A percentile compares a stretch with the other conserved stretches of the same genome.
Conservation (phyloP, 331 rosid species). For the Prunus yedoensis region DNA sequence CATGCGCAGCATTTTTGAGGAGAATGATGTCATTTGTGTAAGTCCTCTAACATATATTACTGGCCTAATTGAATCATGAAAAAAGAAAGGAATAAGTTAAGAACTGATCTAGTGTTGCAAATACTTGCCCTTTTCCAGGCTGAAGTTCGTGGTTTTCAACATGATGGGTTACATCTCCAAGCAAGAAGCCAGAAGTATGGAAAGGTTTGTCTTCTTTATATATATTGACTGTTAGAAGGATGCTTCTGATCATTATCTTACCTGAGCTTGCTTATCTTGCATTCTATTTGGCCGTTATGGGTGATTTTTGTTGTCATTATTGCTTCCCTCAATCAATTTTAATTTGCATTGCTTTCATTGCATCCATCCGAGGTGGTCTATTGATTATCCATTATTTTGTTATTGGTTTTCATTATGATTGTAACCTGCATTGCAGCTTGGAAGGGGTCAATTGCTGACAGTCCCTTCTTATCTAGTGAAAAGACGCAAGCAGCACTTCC, state of each 20-base stretch:
- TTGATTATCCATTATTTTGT: neutral
- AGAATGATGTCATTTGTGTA: conserved; percentile 87
- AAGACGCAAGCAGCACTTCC: conserved; percentile 92
- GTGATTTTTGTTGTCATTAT: neutral
- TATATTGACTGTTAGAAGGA: neutral
- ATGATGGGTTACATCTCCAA: conserved; percentile 92
- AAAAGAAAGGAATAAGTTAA: neutral
- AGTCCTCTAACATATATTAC: conserved; percentile 31
- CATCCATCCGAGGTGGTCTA: neutral
- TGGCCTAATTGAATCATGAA: neutral
- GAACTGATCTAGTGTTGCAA: neutral
- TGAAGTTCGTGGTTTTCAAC: conserved; percentile 86
- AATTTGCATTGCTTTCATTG: neutral
- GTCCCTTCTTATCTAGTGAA: conserved; percentile 78
- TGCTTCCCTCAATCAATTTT: neutral
- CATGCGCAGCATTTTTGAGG: conserved; percentile 85
- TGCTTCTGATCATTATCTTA: neutral
- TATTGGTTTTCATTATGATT: neutral
- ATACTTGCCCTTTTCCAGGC: conserved; percentile 46
- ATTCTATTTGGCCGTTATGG: neutral
- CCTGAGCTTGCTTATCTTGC: no score
- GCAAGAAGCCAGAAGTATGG: conserved; percentile 96
- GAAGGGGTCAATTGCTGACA: conserved; percentile 79
- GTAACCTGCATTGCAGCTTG: conserved; percentile 52
- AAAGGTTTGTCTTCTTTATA: conserved; percentile 51